A percentile compares a stretch with the other conserved stretches of the same genome.
Evolutionary conservation across 2,329 filamentous ascomycete species (phyloP).

Genomic region (Hirsutella thompsonii): DNA sequence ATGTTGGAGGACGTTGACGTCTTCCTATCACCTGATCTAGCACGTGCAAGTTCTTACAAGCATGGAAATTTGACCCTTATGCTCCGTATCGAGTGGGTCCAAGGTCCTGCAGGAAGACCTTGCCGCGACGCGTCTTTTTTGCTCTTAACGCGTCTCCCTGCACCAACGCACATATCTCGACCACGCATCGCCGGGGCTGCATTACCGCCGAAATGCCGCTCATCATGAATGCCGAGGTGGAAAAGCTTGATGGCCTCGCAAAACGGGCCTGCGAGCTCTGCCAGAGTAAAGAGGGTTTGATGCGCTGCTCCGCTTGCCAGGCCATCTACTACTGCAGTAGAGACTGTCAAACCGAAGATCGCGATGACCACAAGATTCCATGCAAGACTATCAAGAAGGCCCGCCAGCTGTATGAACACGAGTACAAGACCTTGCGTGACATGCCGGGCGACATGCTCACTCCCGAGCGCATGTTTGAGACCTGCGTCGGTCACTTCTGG

Average conservation of each 20-base stretch:
- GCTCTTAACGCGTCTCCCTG: too few relatives aligned
- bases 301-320: constrained; percentile 4
- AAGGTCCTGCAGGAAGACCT: too few relatives aligned
- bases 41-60: too few relatives aligned
- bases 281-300: background rate
- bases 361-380: constrained; percentile 1
- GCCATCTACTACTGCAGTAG: constrained; percentile 5
- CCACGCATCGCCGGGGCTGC: too few relatives aligned
- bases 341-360: constrained; percentile 1
- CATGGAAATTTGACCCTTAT: too few relatives aligned
- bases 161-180: too few relatives aligned
- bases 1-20: too few relatives aligned
- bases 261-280: constrained; percentile 9
- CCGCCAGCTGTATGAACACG: constrained; percentile 5
- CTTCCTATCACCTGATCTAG: too few relatives aligned
- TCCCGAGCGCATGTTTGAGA: constrained; percentile 22
- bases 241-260: background rate
- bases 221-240: background rate
- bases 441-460: constrained; percentile 12
- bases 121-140: too few relatives aligned
- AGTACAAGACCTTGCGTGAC: constrained; percentile 24
- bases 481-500: constrained; percentile 28
- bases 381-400: constrained; percentile 3
- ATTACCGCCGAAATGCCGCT: background rate
- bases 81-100: too few relatives aligned